phyloP scores from a whole-genome alignment of 495 filamentous ascomycete species.

The Podospora appendiculata region DNA sequence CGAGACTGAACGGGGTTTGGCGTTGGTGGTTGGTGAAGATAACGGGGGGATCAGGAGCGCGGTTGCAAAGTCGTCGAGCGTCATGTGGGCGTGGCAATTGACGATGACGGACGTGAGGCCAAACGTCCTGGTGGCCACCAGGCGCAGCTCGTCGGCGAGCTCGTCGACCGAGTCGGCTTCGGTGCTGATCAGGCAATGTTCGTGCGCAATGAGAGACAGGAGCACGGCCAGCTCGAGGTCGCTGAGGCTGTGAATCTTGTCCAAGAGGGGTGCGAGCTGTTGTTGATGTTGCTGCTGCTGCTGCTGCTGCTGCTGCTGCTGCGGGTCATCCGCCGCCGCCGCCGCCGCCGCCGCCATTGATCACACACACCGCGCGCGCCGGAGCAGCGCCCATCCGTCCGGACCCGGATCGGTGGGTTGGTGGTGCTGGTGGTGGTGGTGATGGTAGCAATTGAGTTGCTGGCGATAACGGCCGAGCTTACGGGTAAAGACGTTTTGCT shows the following conservation, averaged over 20 bases:
- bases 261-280: slow-evolving; percentile 31
- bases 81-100: slow-evolving; percentile 62
- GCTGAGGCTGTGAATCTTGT: slow-evolving; percentile 64
- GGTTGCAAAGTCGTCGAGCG: slow-evolving; percentile 70
- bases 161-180: slow-evolving; percentile 52
- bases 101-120: slow-evolving; percentile 58
- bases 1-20: slow-evolving; percentile 20
- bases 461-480: too few relatives aligned
- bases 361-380: background rate
- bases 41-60: slow-evolving; percentile 49
- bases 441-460: too few relatives aligned
- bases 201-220: slow-evolving; percentile 65
- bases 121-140: slow-evolving; percentile 65
- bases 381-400: background rate
- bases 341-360: background rate
- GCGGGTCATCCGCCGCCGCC: too few relatives aligned
- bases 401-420: too few relatives aligned
- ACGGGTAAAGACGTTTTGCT: too few relatives aligned
- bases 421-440: too few relatives aligned
- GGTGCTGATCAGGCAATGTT: slow-evolving; percentile 84
- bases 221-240: slow-evolving; percentile 85
- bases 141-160: slow-evolving; percentile 61
- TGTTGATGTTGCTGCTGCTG: slow-evolving; percentile 24
- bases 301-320: background rate
- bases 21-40: slow-evolving; percentile 2